Base-by-base conservation (phyloP, 139 green algal genomes). In the Parachlorella kessleri region DNA sequence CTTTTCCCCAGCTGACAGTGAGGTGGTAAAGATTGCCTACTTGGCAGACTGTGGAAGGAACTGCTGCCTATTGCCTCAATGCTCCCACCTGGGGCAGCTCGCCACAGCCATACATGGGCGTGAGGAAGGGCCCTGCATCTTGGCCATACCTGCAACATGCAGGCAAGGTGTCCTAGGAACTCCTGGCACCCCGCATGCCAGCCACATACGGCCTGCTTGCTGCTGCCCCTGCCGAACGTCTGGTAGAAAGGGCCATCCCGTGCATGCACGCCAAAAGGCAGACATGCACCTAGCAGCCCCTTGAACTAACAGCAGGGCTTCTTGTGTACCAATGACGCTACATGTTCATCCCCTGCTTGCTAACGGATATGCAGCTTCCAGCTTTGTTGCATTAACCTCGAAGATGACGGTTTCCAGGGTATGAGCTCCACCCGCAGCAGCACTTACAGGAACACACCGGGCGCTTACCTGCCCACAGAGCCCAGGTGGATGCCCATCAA, bases 61-160 rank as follows among this genome's bases (percentile, higher is more conserved):
- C 10, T 59, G 48, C 48, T 28, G 10, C 48, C 48, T 59, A 28
- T 59, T 59, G 48, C 48, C 18, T 59, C 10, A 10, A 18, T 10
- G 48, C 10, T 30, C 63, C 8, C 63, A 68, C 63, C 63, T 94
- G 89, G 6, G 87, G 72, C 78, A 96, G 77, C 59, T 92, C 89
- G 23, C 88, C 91, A 55, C 81, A 80, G 39, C 92, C 91, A 68
- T 93, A 93, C 70, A 89, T 72, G 0, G 91, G 91, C 5, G 84
- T 71, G 76, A 96, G 87, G 78, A 95, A 93, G 2, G 92, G 85
- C 3, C 83, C 80, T 38, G 70, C 74, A 33, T 68, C 71, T 18
- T 66, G 38, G 3, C 77, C 83, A 64, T 79, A 79, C n/a, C n/a
- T n/a, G n/a, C n/a, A n/a, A n/a, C n/a, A n/a, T n/a, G n/a, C n/a